Conservation (phyloP, 306 rosid species). For the Myrica gale region DNA sequence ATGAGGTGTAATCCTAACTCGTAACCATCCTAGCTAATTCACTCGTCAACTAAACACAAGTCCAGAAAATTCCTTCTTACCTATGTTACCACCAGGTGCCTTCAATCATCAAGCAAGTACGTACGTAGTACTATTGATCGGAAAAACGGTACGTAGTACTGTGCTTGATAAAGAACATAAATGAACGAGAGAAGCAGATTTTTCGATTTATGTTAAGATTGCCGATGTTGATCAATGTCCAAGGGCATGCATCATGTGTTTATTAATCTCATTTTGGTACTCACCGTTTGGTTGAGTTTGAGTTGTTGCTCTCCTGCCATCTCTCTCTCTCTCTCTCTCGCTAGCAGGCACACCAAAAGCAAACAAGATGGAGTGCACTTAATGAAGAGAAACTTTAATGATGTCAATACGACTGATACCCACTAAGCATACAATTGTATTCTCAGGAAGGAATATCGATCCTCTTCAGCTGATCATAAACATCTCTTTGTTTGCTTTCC, state of each 20-base stretch:
- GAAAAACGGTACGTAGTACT: too few relatives aligned
- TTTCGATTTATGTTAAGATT: too few relatives aligned
- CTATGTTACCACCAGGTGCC: background rate
- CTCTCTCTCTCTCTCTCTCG: slow-evolving; percentile 1
- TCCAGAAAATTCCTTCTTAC: background rate
- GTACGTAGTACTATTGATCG: too few relatives aligned
- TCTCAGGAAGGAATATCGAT: background rate
- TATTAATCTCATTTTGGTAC: background rate
- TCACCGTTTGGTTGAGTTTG: background rate
- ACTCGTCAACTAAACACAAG: background rate
- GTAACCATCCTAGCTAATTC: background rate
- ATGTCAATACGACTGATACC: background rate
- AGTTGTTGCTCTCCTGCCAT: background rate
- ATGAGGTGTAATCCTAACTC: background rate
- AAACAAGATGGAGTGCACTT: background rate
- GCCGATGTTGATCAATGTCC: background rate
- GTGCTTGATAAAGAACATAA: too few relatives aligned
- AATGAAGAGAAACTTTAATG: background rate
- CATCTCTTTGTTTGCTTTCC: background rate
- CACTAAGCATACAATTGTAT: background rate
- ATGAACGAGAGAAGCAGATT: too few relatives aligned
- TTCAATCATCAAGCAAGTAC: background rate
- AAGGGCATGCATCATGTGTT: background rate
- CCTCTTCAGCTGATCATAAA: background rate
- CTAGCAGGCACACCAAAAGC: background rate